A percentile compares a stretch with the other conserved stretches of the same genome.
Evolutionary conservation across 768 basidiomycete species (phyloP).

Genomic region (Thelephora aurantiotincta): DNA sequence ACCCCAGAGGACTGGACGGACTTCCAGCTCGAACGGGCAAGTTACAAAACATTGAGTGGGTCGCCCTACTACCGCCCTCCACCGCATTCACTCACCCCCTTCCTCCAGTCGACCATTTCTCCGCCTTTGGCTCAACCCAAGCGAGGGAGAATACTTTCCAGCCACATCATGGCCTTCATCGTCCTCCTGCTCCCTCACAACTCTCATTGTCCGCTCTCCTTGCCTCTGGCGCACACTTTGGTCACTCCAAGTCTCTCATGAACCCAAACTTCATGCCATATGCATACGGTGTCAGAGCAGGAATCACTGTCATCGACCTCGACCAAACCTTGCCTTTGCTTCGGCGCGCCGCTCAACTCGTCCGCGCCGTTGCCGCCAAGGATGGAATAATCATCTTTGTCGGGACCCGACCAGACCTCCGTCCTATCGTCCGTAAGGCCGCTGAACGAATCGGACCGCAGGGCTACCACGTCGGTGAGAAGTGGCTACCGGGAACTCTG

Average conservation of each 20-base stretch:
- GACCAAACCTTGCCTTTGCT: constrained; percentile 88
- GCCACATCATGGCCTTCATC: constrained; percentile 56
- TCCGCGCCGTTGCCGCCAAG: constrained; percentile 64
- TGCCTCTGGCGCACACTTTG: constrained; percentile 88
- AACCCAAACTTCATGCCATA: constrained; percentile 86
- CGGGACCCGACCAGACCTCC: constrained; percentile 72
- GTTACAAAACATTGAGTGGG: constrained; percentile 41
- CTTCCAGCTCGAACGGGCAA: constrained; percentile 45
- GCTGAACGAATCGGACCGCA: constrained; percentile 67
- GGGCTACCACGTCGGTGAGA: constrained; percentile 73
- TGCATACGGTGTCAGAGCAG: constrained; percentile 83
- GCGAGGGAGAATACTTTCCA: constrained; percentile 53
- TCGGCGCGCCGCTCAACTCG: constrained; percentile 79
- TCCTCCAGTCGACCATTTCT: constrained; percentile 42
- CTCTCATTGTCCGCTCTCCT: constrained; percentile 81
- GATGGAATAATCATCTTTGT: constrained; percentile 85
- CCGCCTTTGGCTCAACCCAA: constrained; percentile 67
- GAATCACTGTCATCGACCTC: constrained; percentile 86
- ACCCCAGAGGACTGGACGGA: constrained; percentile 50
- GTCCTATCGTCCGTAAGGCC: constrained; percentile 61
- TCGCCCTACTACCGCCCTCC: constrained; percentile 1
- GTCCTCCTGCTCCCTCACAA: constrained; percentile 41
- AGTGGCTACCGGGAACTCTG: constrained; percentile 92
- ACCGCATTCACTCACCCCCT: constrained; percentile 2
- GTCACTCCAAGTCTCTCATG: constrained; percentile 73